Evolutionary conservation across 2,329 filamentous ascomycete genomes (phyloP), one percentile per base, ranked within the genome.

Genomic region (Fusarium marasasianum): DNA sequence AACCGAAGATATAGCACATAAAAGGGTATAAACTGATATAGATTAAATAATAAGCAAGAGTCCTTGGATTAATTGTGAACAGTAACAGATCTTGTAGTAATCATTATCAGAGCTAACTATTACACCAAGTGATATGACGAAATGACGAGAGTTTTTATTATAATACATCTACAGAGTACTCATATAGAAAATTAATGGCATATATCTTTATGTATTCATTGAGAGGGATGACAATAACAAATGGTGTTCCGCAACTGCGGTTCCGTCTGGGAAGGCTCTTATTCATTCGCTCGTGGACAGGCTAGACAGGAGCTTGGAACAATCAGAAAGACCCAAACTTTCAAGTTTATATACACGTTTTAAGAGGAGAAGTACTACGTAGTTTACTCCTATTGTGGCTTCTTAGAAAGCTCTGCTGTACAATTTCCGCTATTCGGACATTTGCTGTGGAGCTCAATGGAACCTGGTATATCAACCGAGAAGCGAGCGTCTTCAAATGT

Each of bases 361-460:
- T 26, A 38, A 22, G 24, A 35, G 8, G 24, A 24, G 37, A 38
- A 51, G 22, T 11, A 31, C 45, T 31, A 48, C 20, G 14, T 29
- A n/a, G 26, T 10, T 14, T 51, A 51, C 56, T 59, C 56, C 56
- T 59, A 51, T 59, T 51, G 56, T 51, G 43, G 56, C 56, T 20
- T 40, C 35, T 51, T 53, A 45, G 35, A 53, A 54, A 60, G 45
- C 15, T 60, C 37, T 54, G 45, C 22, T 53, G 22, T 54, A 60
- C 22, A 60, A 60, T 60, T 54, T 60, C 57, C 57, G 57, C 20
- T 54, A 60, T 53, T 60, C 57, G 57, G 57, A 53, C 17, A 53
- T 60, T 60, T 60, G 57, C 33, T 60, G 57, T 54, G 44, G 57
- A 60, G 57, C 57, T 60, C n/a, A 22, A 60, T 54, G 26, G 57